Base-by-base conservation (phyloP, 768 basidiomycete species). In the Podaxis mareebaensis region DNA sequence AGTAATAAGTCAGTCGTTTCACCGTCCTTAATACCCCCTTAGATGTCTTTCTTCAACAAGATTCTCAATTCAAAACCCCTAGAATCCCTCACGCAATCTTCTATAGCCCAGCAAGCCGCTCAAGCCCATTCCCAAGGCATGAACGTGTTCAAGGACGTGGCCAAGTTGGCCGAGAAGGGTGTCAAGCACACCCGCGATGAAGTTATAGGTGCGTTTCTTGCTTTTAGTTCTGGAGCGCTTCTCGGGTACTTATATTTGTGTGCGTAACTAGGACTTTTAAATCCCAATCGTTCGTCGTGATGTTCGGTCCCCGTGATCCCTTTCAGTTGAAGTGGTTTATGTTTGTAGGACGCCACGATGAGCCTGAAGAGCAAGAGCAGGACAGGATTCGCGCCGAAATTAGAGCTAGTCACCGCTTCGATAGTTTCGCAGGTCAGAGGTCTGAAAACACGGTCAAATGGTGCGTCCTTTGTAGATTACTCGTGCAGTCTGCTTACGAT, bases 391-490 rank as follows among this genome's bases (percentile, higher is more conserved):
- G 95, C 24, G 83, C 85, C 1, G 81, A 86, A 72, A 97, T 98
- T 70, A 86, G 88, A 60, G 83, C 83, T 0, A 75, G 79, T 12
- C 97, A 99, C 77, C 85, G 96, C 30, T 99, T 93, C 75, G 71
- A 84, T 24, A 92, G 90, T 66, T 99, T 99, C 74, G 95, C 96
- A 0, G 78, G 74, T 6, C 81, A 91, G 73, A 79, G 95, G 39
- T 69, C 78, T 3, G 79, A 84, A 11, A 95, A 95, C 71, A 77
- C 80, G 38, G 88, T 91, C 49, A 98, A 97, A 77, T 98, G 93
- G 92, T 90, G 61, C 26, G 75, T 64, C 40, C 13, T 3, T 30
- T 57, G 12, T 53, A 55, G 24, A 36, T 39, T 30, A 13, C 17
- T 55, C 49, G 53, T 8, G 38, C 13, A 60, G 5, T 42, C 60